Evolutionary conservation across 1,139 yeast species (phyloP), one percentile per base, ranked within the genome.

Genomic region (Arxiozyma heterogenica): DNA sequence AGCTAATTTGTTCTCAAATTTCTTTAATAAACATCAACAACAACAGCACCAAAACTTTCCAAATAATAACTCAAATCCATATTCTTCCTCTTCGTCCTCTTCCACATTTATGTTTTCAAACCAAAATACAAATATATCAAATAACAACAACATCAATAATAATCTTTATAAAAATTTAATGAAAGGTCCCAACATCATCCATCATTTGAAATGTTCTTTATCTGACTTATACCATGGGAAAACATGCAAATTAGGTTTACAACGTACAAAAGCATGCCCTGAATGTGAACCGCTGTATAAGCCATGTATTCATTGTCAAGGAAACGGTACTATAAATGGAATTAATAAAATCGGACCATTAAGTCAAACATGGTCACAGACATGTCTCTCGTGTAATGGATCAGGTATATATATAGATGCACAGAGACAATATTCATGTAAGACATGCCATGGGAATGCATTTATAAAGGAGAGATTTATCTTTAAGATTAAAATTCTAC

Each of bases 151-250:
- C 47, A 48, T 45, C 48, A 47, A 39, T 25, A 18, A 25, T 30
- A 21, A 41, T 48, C 27, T 20, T 38, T 30, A 22, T 12, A 42
- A 42, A 15, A 22, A 23, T 50, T 43, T 48, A 46, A 51, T 50
- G 34, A 73, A 70, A 48, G 81, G 80, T 9, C 73, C 72, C 22
- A 75, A 77, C 55, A 80, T 80, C 52, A 71, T 67, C 50, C 83
- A 80, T 62, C 71, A 71, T 17, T 66, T 78, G 53, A 65, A 67
- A 30, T 79, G 80, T 48, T 61, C 78, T 0, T 64, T 80, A 53
- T 71, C 70, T 4, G 83, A 80, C 46, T 67, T 79, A 58, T 80
- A 76, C 61, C 66, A 62, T 44, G 84, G 84, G 1, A 78, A 76
- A 57, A 67, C 69, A 1, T 65, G 75, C 49, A 79, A 76, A 62